Evolutionary conservation across 2,329 filamentous ascomycete species (phyloP), one percentile per base, ranked within the genome.

Genomic region (Penicillium sp.): DNA sequence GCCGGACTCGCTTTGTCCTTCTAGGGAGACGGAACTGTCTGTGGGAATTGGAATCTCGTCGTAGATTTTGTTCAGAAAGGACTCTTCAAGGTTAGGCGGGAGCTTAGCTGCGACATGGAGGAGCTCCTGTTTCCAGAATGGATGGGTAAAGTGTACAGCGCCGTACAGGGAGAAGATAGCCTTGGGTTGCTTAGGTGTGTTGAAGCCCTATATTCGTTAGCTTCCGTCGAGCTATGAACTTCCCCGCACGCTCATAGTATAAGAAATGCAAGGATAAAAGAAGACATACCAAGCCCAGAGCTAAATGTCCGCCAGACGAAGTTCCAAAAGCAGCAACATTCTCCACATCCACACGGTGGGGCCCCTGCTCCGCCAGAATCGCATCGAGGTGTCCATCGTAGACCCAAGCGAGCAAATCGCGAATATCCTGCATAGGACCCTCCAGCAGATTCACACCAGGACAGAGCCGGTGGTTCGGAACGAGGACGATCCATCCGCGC

Each of bases 221-320:
- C n/a, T 14, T 49, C 11, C 2, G 19, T 49, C 7, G 26, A 54
- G 29, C 22, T 27, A 9, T 33, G 2, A 22, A 51, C 11, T 39
- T 1, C 14, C 4, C 33, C n/a, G 21, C 13, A 11, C 16, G 10
- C n/a, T n/a, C 16, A 39, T 39, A 19, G 35, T 19, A 33, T 33
- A 13, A 6, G 31, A 13, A 31, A 31, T 33, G 13, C n/a, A 39
- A 13, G 19, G 11, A 13, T 13, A 10, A 13, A 22, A 42, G 19
- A 22, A 3, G 22, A 22, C 69, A 42, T 64, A 78, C 76, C 64
- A 78, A 53, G 14, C 67, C 60, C 68, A 82, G 71, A 2, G 81
- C 81, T 1, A 84, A 66, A 1, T 71, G 68, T 0, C 80, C 82
- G 0, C 81, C 81, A 0, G 74, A 73, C 0, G 81, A 82, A 72